Conservation (phyloP, 169 alveolate genomes). For the Plasmodium cynomolgi region DNA sequence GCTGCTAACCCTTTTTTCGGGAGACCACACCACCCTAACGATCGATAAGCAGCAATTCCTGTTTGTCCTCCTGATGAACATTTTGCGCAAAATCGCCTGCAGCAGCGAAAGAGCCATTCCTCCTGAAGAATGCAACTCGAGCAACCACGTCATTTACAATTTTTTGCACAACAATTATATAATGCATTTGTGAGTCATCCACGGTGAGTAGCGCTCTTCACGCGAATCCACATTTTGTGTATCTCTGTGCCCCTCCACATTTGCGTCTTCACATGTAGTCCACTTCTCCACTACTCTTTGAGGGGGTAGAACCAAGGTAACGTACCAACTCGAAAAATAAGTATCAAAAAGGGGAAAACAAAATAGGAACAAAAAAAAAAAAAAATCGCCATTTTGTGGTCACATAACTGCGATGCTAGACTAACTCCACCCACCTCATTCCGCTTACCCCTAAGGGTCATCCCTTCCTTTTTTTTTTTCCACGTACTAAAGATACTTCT, state of each 20-base stretch:
- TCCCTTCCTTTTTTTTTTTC: neutral
- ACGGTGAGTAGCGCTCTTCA: neutral
- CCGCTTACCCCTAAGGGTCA: neutral
- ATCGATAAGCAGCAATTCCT: slow-evolving; percentile 70
- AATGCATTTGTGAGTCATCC: neutral
- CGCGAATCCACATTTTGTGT: neutral
- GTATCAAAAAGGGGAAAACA: neutral
- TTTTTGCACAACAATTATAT: slow-evolving; percentile 53
- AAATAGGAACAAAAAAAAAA: neutral
- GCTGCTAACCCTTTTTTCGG: slow-evolving; percentile 11
- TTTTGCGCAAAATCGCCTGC: slow-evolving; percentile 14
- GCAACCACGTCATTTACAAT: slow-evolving; percentile 33
- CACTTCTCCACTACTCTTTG: neutral
- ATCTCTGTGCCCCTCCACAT: neutral
- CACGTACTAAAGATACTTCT: slow-evolving; percentile 9
- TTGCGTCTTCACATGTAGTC: neutral
- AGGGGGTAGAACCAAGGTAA: neutral
- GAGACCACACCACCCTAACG: slow-evolving; percentile 8
- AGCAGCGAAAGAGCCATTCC: neutral
- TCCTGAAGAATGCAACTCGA: slow-evolving; percentile 8
- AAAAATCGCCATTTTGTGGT: neutral
- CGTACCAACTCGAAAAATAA: neutral
- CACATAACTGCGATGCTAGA: neutral
- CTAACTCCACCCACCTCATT: neutral
- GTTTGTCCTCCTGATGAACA: slow-evolving; percentile 66